Conservation (phyloP, 2,329 filamentous ascomycete genomes). For the Elsinoe arachidis region DNA sequence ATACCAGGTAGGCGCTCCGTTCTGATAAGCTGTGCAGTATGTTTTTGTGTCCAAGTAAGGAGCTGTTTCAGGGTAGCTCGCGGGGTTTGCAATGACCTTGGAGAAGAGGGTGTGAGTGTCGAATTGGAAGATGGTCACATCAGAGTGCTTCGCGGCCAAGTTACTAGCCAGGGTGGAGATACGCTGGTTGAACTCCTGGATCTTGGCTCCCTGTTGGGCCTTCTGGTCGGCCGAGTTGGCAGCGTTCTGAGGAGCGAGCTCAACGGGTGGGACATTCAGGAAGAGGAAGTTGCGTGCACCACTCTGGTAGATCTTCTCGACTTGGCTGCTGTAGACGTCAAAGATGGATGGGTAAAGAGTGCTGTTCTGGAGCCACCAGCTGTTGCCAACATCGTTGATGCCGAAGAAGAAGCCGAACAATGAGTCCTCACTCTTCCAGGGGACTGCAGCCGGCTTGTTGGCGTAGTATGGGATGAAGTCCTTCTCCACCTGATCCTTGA, state of each 20-base stretch:
- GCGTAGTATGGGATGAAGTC: slow-evolving; percentile 37
- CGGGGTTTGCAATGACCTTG: slow-evolving; percentile 45
- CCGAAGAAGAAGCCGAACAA: slow-evolving; percentile 48
- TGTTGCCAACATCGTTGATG: slow-evolving; percentile 48
- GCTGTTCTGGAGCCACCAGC: slow-evolving; percentile 35
- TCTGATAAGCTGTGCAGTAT: slow-evolving; percentile 48
- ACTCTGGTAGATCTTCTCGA: slow-evolving; percentile 35
- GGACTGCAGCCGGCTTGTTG: slow-evolving; percentile 26
- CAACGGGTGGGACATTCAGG: slow-evolving; percentile 40
- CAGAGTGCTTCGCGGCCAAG: slow-evolving; percentile 31
- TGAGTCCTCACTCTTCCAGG: slow-evolving; percentile 37
- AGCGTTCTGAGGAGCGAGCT: slow-evolving; percentile 44
- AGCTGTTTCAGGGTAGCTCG: slow-evolving; percentile 42
- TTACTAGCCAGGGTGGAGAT: slow-evolving; percentile 35
- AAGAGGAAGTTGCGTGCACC: slow-evolving; percentile 45
- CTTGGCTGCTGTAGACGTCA: slow-evolving; percentile 28
- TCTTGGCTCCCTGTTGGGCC: slow-evolving; percentile 30
- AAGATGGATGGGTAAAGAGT: slow-evolving; percentile 30
- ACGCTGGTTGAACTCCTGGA: slow-evolving; percentile 45
- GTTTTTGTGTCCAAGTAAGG: slow-evolving; percentile 47
- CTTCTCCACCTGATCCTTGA: slow-evolving; percentile 43
- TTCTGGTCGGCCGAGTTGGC: slow-evolving; percentile 30
- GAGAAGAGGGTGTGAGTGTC: slow-evolving; percentile 46
- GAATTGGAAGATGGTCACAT: slow-evolving; percentile 45
- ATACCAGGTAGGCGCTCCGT: slow-evolving; percentile 34